phyloP scores from a whole-genome alignment of 1,284 basidiomycete species.

The Athelia sp. region DNA sequence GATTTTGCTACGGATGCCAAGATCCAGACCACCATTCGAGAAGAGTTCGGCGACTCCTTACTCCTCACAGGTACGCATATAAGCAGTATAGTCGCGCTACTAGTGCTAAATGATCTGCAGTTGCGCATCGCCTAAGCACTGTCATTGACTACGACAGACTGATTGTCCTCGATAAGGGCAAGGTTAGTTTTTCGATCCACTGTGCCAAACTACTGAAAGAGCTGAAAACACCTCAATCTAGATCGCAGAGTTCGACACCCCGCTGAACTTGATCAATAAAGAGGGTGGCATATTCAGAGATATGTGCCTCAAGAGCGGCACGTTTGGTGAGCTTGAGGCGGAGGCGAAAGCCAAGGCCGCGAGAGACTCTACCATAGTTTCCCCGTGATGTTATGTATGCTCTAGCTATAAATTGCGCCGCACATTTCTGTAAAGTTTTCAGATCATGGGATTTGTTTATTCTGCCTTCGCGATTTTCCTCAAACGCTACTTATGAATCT shows the following conservation, averaged over 20 bases:
- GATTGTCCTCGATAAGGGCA: slow-evolving; percentile 65
- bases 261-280: slow-evolving; percentile 46
- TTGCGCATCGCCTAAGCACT: slow-evolving; percentile 51
- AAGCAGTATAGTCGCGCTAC: background rate
- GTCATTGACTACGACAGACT: slow-evolving; percentile 63
- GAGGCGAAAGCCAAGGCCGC: slow-evolving; percentile 24
- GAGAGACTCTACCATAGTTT: background rate
- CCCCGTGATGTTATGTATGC: no score
- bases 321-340: slow-evolving; percentile 41
- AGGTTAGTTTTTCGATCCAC: slow-evolving; percentile 11
- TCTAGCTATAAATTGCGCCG: no score
- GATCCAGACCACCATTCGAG: slow-evolving; percentile 64
- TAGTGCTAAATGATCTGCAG: slow-evolving; percentile 13
- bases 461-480: no score
- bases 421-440: no score
- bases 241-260: slow-evolving; percentile 57
- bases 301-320: slow-evolving; percentile 54
- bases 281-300: slow-evolving; percentile 46
- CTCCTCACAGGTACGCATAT: slow-evolving; percentile 36
- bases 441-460: no score
- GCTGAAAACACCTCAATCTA: background rate
- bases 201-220: background rate
- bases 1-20: slow-evolving; percentile 57
- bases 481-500: no score
- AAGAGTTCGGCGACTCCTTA: slow-evolving; percentile 52